A percentile compares a stretch with the other conserved stretches of the same genome.
Conservation (phyloP, 257 asterid species). For the Plantago elongata region DNA sequence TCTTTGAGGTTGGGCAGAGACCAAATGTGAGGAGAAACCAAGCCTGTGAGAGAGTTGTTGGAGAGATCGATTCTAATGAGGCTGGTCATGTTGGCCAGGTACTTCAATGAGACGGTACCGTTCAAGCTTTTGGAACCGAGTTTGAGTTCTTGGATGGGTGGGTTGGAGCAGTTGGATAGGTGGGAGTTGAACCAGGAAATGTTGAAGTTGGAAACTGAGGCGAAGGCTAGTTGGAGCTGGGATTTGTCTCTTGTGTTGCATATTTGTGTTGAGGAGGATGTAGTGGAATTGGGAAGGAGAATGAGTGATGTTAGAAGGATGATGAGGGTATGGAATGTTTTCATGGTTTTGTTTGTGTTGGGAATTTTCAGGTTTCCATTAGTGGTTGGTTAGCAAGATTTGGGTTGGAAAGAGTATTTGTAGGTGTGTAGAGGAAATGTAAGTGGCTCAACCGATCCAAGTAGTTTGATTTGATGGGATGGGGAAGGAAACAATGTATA, state of each 20-base stretch:
- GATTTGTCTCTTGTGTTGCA: slow-evolving; percentile 44
- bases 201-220: slow-evolving; percentile 65
- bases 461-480: no score
- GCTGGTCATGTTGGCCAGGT: slow-evolving; percentile 48
- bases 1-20: slow-evolving; percentile 42
- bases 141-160: slow-evolving; percentile 27
- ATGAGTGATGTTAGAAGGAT: slow-evolving; percentile 30
- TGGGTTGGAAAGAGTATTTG: background rate
- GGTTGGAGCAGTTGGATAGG: background rate
- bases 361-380: slow-evolving; percentile 11
- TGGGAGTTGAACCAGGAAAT: slow-evolving; percentile 38
- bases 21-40: slow-evolving; percentile 57
- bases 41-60: slow-evolving; percentile 56
- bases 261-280: slow-evolving; percentile 14
- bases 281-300: slow-evolving; percentile 27
- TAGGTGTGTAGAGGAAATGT: background rate
- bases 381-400: background rate
- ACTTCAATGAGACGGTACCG: slow-evolving; percentile 74
- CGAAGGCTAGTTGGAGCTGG: slow-evolving; percentile 57
- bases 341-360: background rate
- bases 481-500: no score
- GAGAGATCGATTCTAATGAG: slow-evolving; percentile 74
- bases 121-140: slow-evolving; percentile 60
- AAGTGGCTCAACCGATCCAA: no score
- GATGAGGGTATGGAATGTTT: slow-evolving; percentile 28